These are phyloP conservation scores for Phytophthora tubulina DNA, from an alignment of 352 stramenopile species.

Conservation along the genomic window DNA sequence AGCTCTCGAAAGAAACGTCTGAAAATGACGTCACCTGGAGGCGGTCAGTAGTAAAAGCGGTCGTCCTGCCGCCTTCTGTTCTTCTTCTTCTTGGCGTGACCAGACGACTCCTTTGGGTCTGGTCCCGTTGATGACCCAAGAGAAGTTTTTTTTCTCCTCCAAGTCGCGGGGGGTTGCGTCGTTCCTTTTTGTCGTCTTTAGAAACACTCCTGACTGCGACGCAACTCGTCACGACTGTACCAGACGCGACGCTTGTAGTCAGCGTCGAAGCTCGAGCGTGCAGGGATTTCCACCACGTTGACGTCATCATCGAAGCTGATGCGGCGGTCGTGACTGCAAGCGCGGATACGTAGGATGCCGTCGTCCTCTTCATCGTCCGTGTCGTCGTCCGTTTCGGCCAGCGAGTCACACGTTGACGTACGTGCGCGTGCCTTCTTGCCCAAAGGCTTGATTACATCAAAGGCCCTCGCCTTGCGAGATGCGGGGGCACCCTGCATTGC, in stretches of 20 bases:
- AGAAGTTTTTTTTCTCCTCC: background rate
- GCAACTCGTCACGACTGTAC: constrained; percentile 80
- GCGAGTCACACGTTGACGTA: constrained; percentile 67
- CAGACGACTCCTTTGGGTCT: constrained; percentile 15
- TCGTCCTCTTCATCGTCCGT: constrained; percentile 76
- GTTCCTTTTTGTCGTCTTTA: constrained; percentile 19
- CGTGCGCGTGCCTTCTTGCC: constrained; percentile 49
- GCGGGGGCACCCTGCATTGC: constrained; percentile 37
- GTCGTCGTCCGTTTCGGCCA: constrained; percentile 69
- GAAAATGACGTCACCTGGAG: constrained; percentile 7
- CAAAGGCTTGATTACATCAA: constrained; percentile 49
- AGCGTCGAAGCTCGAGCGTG: constrained; percentile 75
- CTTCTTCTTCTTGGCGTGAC: constrained; percentile 29
- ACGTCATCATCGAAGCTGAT: constrained; percentile 85
- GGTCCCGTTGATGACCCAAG: background rate
- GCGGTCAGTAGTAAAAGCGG: background rate
- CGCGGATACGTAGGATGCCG: constrained; percentile 57
- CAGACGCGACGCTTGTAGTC: constrained; percentile 83
- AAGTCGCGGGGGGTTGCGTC: constrained; percentile 19
- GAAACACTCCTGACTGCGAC: constrained; percentile 54
- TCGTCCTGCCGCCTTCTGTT: constrained; percentile 4
- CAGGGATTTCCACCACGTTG: constrained; percentile 77
- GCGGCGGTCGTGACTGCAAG: constrained; percentile 75
- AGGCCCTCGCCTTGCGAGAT: background rate
- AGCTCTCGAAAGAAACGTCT: constrained; percentile 12